Conservation (phyloP, 345 rosid genomes). For the Psidium guajava region DNA sequence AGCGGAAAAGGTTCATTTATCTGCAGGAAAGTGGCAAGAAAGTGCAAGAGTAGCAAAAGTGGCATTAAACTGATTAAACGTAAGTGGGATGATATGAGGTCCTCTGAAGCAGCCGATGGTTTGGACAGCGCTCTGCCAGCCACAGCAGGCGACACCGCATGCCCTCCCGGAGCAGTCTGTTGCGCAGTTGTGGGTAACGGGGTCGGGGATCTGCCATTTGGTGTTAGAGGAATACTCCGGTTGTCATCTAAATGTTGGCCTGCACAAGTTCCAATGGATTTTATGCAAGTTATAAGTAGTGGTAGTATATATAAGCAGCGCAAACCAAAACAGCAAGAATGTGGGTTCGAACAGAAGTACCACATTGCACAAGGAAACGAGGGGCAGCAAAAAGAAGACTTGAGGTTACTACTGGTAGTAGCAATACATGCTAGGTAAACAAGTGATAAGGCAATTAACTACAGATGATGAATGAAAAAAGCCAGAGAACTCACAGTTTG, state of each 20-base stretch:
- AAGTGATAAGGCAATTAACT: not conserved
- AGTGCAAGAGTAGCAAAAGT: constrained; percentile 12
- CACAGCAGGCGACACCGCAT: constrained; percentile 73
- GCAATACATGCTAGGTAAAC: not conserved
- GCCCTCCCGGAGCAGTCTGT: constrained; percentile 32
- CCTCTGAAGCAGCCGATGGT: constrained; percentile 31
- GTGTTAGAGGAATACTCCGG: constrained; percentile 24
- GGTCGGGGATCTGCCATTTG: constrained; percentile 25
- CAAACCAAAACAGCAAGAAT: not conserved
- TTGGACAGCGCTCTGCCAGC: constrained; percentile 69
- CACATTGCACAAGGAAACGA: not conserved
- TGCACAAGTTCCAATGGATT: constrained; percentile 2
- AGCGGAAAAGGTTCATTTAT: not conserved
- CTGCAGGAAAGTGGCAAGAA: not conserved
- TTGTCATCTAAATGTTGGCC: constrained; percentile 45
- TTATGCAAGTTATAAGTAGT: not conserved
- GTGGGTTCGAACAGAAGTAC: not conserved
- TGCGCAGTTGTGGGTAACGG: constrained; percentile 74
- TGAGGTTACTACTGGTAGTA: not conserved
- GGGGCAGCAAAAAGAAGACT: not conserved
- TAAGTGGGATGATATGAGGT: constrained; percentile 2
- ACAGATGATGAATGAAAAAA: not conserved
- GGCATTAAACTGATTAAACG: constrained; percentile 13
- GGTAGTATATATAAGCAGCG: not conserved
- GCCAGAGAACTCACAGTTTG: constrained; percentile 48